Evolutionary conservation across 345 rosid genomes (phyloP).

Genomic region (Pugionium cornutum): DNA sequence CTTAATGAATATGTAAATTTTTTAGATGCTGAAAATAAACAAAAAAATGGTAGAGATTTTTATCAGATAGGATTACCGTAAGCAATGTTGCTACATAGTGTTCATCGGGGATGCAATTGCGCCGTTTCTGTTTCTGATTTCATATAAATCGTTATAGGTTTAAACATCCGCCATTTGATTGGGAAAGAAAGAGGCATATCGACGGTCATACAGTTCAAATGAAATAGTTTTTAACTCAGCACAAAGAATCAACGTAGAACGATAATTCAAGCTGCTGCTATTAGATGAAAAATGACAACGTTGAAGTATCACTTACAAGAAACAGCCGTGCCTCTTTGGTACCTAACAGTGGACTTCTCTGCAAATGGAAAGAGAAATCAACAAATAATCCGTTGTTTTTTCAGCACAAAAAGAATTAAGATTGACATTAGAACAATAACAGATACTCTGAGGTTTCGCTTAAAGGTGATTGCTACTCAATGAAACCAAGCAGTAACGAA

Average conservation of each 20-base stretch:
- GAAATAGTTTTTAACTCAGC: too few relatives aligned
- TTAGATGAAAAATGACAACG: conserved; percentile 11
- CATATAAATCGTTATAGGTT: conserved; percentile 20
- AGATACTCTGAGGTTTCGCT: not conserved
- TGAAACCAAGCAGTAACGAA: conserved; percentile 8
- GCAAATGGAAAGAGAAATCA: conserved; percentile 39
- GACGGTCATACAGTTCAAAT: too few relatives aligned
- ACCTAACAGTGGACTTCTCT: conserved; percentile 75
- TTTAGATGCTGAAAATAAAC: conserved; percentile 21
- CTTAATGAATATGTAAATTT: not conserved
- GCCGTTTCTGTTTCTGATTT: conserved; percentile 56
- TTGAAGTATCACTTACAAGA: not conserved
- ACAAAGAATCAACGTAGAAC: conserved; percentile 2
- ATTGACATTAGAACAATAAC: not conserved
- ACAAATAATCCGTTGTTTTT: conserved; percentile 1
- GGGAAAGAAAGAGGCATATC: not conserved
- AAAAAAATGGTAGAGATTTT: not conserved
- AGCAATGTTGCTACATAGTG: conserved; percentile 79
- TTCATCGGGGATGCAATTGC: conserved; percentile 86
- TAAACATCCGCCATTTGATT: not conserved
- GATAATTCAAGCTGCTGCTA: conserved; percentile 8
- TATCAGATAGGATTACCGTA: conserved; percentile 50
- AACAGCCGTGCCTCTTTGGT: conserved; percentile 35
- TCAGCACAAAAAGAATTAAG: not conserved
- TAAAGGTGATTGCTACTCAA: conserved; percentile 17